Evolutionary conservation across 1,139 yeast species (phyloP), one percentile per base, ranked within the genome.

Genomic region (Torulaspora pretoriensis): DNA sequence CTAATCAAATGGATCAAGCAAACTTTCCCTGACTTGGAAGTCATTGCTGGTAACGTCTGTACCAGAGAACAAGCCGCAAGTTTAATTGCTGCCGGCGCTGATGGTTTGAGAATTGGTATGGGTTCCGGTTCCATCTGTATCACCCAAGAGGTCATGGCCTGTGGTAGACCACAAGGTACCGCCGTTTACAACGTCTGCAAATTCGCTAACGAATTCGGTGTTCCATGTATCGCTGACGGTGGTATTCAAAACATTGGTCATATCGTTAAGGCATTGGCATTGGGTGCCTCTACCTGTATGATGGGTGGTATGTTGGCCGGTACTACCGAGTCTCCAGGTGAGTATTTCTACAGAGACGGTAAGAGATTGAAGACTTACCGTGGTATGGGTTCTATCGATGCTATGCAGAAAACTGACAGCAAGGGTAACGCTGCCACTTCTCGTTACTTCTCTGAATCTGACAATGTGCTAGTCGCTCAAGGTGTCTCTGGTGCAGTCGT

Each of bases 241-340:
- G 99, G 99, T 80, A 81, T 92, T 63, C 92, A 90, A 71, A 94
- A 92, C 78, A 89, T 94, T 72, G 99, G 99, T 58, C 98, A 92
- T 75, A 87, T 94, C 67, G 84, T 94, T 61, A 92, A 92, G 75
- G 98, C 98, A 47, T 72, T 92, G 61, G 94, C 97, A 52, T 77
- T 92, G 52, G 99, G 99, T 70, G 96, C 99, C 30, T 88, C 97
- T 14, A 77, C 86, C 70, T 96, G 90, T 57, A 92, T 92, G 99
- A 94, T 92, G 98, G 99, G 99, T 67, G 96, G 97, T 72, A 83
- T 92, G 77, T 78, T 92, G 63, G 99, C 99, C 51, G 99, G 98
- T 74, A 92, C 98, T 50, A 72, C 94, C 51, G 99, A 92, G 75
- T 85, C 97, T 53, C 99, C 99, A 61, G 99, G 99, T 72, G 90